Base-by-base conservation (phyloP, 2,329 filamentous ascomycete species). In the Rosellinia necatrix region DNA sequence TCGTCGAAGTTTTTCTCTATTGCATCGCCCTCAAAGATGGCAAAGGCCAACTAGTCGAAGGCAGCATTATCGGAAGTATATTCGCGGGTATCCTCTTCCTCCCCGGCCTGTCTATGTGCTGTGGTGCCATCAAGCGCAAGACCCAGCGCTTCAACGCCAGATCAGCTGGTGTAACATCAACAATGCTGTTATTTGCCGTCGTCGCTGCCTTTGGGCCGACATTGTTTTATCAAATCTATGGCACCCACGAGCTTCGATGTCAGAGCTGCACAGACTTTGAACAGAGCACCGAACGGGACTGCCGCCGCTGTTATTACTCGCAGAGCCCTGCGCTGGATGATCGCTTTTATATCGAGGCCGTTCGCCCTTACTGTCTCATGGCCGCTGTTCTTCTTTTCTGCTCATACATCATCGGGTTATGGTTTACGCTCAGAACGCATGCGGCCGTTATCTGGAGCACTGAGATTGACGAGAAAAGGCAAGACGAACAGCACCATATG, bases 181-280 rank as follows among this genome's bases (percentile, higher is more conserved):
- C 94, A 0, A 99, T 99, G 94, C 77, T 99, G 53, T 81, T 99
- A 8, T 99, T 99, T 71, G 93, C 94, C 21, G 90, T 96, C 34
- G 94, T 99, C 65, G 93, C 90, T 59, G 91, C 93, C 7, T 99
- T 99, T 73, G 89, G 93, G 0, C 94, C 94, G 2, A 99, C 94
- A 0, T 77, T 99, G 12, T 99, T 99, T 76, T 99, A 97, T 75
- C 93, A 99, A 70, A 96, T 99, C 61, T 97, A 97, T 72, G 96
- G 94, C 65, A 96, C 92, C 44, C 94, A 99, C 70, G 92, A 99
- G 75, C 83, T 99, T 49, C 94, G 91, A 68, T 99, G 94, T 69
- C 84, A 85, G 54, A 83, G 82, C 53, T 86, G 82, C 58, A 75
- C 82, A 43, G 81, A 85, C 60, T 76, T 74, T 50, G 72, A 70